Base-by-base conservation (phyloP, 148 eudicot species). In the Vaccinium darrowii region DNA sequence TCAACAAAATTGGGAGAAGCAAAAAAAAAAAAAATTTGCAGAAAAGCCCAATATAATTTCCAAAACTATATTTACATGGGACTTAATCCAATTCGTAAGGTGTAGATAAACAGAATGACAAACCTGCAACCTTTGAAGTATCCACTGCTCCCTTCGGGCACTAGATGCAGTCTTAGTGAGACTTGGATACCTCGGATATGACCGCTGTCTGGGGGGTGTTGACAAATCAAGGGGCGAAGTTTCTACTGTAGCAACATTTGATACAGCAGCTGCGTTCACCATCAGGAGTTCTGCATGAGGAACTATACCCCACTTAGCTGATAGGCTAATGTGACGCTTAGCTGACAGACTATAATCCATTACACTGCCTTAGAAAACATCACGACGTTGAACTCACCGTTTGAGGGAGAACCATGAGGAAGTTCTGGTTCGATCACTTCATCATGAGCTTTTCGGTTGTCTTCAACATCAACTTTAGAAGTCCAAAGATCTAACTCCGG, bases 71-170 rank as follows among this genome's bases (percentile, higher is more conserved):
- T n/a, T n/a, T n/a, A n/a, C n/a, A n/a, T n/a, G n/a, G n/a, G n/a
- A n/a, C n/a, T n/a, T n/a, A n/a, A n/a, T n/a, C n/a, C n/a, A n/a
- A n/a, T n/a, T n/a, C n/a, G n/a, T n/a, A n/a, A n/a, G n/a, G n/a
- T n/a, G n/a, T n/a, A n/a, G n/a, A n/a, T n/a, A n/a, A n/a, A n/a
- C n/a, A n/a, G n/a, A n/a, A n/a, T n/a, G 71, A 88, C 86, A 73
- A 76, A 95, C 99, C 98, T 95, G 90, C 78, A 97, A 88, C 88
- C 85, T 90, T 89, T 90, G 93, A 90, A 94, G 93, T 76, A 97
- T 90, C 79, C 91, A 88, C 84, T 92, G 92, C 92, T 97, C 99
- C 94, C 99, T 90, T 82, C 83, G 88, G 72, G 90, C 87, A 88
- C 92, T 94, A 84, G 65, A 36, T 67, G 89, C 86, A 88, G 83